phyloP scores from a whole-genome alignment of 1,139 yeast species.

The Geotrichum carabidarum region DNA sequence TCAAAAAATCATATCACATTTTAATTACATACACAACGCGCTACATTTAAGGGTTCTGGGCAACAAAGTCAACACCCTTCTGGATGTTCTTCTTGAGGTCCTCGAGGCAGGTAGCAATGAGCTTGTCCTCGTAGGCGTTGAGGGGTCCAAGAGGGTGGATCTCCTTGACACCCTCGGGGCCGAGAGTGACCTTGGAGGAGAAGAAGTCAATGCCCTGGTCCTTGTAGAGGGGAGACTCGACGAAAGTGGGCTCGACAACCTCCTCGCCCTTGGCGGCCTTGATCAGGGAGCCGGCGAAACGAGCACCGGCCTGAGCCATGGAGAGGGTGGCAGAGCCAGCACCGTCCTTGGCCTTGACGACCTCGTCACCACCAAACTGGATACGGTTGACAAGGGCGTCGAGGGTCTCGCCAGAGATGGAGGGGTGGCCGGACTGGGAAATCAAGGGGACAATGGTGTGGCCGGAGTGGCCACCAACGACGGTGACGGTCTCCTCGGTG shows the following conservation, averaged over 20 bases:
- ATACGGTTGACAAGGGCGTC: slow-evolving; percentile 77
- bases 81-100: slow-evolving; percentile 54
- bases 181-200: slow-evolving; percentile 85
- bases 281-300: slow-evolving; percentile 71
- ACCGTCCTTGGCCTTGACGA: slow-evolving; percentile 92
- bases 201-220: slow-evolving; percentile 84
- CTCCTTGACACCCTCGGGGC: slow-evolving; percentile 83
- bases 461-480: slow-evolving; percentile 96
- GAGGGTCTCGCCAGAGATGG: slow-evolving; percentile 47
- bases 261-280: slow-evolving; percentile 54
- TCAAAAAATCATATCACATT: slow-evolving; percentile 3
- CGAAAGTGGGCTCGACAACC: slow-evolving; percentile 58
- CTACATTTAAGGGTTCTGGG: slow-evolving; percentile 38
- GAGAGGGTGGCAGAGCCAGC: slow-evolving; percentile 92
- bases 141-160: slow-evolving; percentile 69
- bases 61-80: slow-evolving; percentile 62
- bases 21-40: slow-evolving; percentile 8
- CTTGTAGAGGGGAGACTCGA: slow-evolving; percentile 74
- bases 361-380: slow-evolving; percentile 97
- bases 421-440: slow-evolving; percentile 52
- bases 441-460: slow-evolving; percentile 87
- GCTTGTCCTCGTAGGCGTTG: slow-evolving; percentile 74
- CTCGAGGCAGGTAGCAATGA: slow-evolving; percentile 46
- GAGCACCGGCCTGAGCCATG: slow-evolving; percentile 94
- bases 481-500: slow-evolving; percentile 62